Conservation (phyloP, 1,139 yeast genomes). For the Debaryomycetaceae sp. region DNA sequence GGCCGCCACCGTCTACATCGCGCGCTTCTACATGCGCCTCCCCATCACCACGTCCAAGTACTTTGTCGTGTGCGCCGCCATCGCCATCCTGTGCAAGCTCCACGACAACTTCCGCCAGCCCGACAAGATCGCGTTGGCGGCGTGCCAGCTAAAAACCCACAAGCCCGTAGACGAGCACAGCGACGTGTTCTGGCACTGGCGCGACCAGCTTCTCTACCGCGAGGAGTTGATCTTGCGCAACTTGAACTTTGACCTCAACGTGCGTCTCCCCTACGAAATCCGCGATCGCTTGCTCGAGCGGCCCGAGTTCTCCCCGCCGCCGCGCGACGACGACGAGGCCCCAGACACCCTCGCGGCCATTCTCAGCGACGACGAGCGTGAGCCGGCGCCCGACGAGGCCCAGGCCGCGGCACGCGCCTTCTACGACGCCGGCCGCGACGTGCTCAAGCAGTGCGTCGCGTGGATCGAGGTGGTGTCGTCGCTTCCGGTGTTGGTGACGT, state of each 20-base stretch:
- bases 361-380: constrained; percentile 3
- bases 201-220: constrained; percentile 41
- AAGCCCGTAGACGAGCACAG: constrained; percentile 36
- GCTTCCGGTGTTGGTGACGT: constrained; percentile 35
- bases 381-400: background rate
- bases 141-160: constrained; percentile 31
- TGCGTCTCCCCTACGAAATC: constrained; percentile 36
- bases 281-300: constrained; percentile 20
- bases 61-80: constrained; percentile 44
- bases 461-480: constrained; percentile 39
- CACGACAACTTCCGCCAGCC: constrained; percentile 43
- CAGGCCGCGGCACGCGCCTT: constrained; percentile 12
- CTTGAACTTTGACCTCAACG: constrained; percentile 37
- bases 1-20: constrained; percentile 39
- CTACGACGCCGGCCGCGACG: constrained; percentile 23
- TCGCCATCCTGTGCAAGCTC: constrained; percentile 40
- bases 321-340: constrained; percentile 5
- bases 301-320: constrained; percentile 3
- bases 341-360: too few species aligned
- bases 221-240: constrained; percentile 40
- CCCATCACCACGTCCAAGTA: constrained; percentile 45
- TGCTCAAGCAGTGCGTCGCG: constrained; percentile 30
- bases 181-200: constrained; percentile 43
- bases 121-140: constrained; percentile 39
- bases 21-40: constrained; percentile 39